Evolutionary conservation across 2,329 filamentous ascomycete species (phyloP).

Genomic region (Biscogniauxia sp.): DNA sequence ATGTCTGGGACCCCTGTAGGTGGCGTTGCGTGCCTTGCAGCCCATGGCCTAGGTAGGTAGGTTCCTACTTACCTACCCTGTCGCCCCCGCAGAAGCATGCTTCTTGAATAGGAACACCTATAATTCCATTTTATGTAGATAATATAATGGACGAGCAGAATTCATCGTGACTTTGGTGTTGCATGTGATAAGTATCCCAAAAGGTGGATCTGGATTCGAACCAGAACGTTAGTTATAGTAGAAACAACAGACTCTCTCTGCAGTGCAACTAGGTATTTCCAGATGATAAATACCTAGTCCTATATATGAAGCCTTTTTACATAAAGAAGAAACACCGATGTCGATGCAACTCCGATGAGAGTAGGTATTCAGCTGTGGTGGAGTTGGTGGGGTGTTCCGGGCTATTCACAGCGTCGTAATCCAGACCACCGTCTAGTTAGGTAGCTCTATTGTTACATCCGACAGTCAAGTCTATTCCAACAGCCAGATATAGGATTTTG

Average conservation of each 20-base stretch:
- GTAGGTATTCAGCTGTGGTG: neutral
- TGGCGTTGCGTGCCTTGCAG: neutral
- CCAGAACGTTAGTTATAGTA: too few species aligned
- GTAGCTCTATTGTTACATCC: neutral
- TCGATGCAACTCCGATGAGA: neutral
- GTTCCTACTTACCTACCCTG: too few species aligned
- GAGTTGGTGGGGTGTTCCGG: neutral
- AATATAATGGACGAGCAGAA: too few species aligned
- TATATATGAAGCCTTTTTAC: too few species aligned
- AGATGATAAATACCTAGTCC: too few species aligned
- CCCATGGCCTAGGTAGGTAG: too few species aligned
- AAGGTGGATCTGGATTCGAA: too few species aligned
- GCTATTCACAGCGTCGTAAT: neutral
- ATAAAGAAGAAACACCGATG: neutral
- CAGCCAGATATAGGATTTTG: neutral
- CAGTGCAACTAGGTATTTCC: too few species aligned
- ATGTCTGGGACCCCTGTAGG: neutral
- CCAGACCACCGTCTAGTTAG: neutral
- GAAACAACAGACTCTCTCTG: too few species aligned
- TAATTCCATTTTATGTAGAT: too few species aligned
- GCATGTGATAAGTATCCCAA: too few species aligned
- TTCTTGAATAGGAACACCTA: neutral
- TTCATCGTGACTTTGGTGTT: too few species aligned
- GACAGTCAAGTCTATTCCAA: neutral
- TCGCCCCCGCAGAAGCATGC: neutral